Evolutionary conservation across 805 yeast genomes (phyloP), one percentile per base, ranked within the genome.

Genomic region (Starmerella floricola): DNA sequence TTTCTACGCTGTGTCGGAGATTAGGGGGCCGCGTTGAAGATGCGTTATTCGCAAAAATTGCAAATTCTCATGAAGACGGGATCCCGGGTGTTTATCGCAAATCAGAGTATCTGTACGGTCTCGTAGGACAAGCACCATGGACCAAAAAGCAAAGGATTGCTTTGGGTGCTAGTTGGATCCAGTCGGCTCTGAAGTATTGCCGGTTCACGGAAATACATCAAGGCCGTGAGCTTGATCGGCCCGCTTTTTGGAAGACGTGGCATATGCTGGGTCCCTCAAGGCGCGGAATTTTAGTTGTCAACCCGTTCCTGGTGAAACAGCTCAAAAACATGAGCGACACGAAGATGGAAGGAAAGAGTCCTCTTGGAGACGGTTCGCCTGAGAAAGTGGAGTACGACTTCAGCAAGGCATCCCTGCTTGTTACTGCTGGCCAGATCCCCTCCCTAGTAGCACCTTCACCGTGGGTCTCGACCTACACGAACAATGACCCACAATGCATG

Each of bases 231-330:
- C 64, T 15, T 57, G 65, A 20, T 59, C 67, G 42, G 74, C 85
- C 41, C 73, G 78, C 58, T 65, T 84, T 28, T 23, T 50, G 51
- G 95, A 93, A 8, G 75, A 93, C 13, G 69, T 78, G 13, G 64
- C 83, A 49, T 65, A 77, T 18, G 0, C 74, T 76, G n/a, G 62
- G 74, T 40, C 57, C 59, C 1, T 74, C 78, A 10, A 62, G 62
- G 26, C 85, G 83, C 15, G 67, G 71, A 23, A 82, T 82, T n/a
- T 86, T 94, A 3, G 94, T 94, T 1, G 76, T 85, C 52, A 75
- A 75, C 45, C 94, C 83, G 54, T 72, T 81, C 4, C 82, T 79
- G 56, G 84, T 80, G 57, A 79, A 73, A 52, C 68, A 70, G 34
- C 70, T 72, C 38, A 88, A 93, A 24, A 8, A 13, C 15, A 3